phyloP scores from a whole-genome alignment of 1,284 basidiomycete genomes.

The Meripilus lineatus region DNA sequence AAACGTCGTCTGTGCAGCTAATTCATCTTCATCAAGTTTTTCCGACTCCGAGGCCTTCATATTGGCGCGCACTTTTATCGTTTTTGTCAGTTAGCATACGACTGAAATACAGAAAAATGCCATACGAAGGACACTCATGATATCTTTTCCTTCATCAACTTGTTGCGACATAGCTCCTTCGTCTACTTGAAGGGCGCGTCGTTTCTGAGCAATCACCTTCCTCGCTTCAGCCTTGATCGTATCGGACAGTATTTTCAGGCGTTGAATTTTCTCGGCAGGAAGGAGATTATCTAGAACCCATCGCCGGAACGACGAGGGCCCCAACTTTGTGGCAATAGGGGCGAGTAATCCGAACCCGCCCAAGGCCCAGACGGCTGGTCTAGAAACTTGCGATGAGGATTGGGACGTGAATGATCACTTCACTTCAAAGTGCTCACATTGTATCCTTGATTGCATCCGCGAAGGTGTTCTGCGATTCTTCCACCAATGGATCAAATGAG shows the following conservation, averaged over 20 bases:
- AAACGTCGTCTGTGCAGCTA: conserved; percentile 22
- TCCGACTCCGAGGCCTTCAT: conserved; percentile 18
- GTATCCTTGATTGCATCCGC: neutral
- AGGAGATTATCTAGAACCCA: conserved; percentile 8
- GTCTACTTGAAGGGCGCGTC: neutral
- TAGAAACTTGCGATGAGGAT: no score
- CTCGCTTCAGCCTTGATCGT: neutral
- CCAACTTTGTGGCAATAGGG: conserved; percentile 18
- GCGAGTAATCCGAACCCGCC: conserved; percentile 25
- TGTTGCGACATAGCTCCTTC: neutral
- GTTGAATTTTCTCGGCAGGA: neutral
- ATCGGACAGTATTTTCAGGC: neutral
- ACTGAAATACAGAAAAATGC: no score
- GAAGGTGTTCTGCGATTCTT: neutral
- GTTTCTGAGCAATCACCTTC: neutral
- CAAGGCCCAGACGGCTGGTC: conserved; percentile 20
- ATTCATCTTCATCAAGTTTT: conserved; percentile 16
- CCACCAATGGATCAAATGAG: no score
- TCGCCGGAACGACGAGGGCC: neutral
- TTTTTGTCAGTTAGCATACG: no score
- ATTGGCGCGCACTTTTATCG: conserved; percentile 21
- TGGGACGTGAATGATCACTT: no score
- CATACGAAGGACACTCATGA: conserved; percentile 38
- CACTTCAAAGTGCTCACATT: no score
- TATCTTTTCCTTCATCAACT: conserved; percentile 10